Conservation (phyloP, 1,284 basidiomycete genomes). For the Agroathelia rolfsii region DNA sequence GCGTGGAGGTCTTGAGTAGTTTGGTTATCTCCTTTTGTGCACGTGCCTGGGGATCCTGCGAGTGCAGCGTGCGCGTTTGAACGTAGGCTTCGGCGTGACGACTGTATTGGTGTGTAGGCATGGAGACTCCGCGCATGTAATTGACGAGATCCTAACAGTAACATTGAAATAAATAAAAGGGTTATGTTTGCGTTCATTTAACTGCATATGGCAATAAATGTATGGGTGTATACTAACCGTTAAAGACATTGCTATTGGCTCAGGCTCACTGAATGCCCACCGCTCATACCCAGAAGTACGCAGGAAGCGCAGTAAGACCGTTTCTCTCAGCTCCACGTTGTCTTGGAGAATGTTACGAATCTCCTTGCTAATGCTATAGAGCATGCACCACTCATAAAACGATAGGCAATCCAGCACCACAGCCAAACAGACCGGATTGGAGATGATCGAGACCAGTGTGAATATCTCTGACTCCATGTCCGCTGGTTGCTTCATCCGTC, state of each 20-base stretch:
- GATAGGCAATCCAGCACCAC: constrained; percentile 45
- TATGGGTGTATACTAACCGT: constrained; percentile 32
- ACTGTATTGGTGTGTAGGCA: constrained; percentile 62
- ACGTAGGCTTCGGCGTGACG: constrained; percentile 46
- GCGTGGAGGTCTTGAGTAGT: constrained; percentile 43
- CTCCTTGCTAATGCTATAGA: constrained; percentile 44
- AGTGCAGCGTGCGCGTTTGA: constrained; percentile 28
- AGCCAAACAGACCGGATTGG: constrained; percentile 37
- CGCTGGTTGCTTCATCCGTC: constrained; percentile 13
- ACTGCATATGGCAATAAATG: constrained; percentile 4
- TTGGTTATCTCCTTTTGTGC: constrained; percentile 30
- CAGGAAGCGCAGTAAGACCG: constrained; percentile 56
- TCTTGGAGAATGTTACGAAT: constrained; percentile 40
- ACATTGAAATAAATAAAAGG: constrained; percentile 1
- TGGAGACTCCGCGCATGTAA: constrained; percentile 68
- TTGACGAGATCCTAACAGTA: constrained; percentile 62
- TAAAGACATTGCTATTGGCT: constrained; percentile 51
- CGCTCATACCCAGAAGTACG: constrained; percentile 56
- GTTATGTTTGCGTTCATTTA: no score
- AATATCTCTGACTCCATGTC: constrained; percentile 30
- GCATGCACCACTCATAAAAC: constrained; percentile 57
- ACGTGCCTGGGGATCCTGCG: constrained; percentile 28
- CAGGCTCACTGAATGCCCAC: constrained; percentile 49
- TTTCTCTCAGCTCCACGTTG: constrained; percentile 43
- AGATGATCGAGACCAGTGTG: constrained; percentile 42